Percentiles rank a stretch among this genome's conserved stretches.
Evolutionary conservation across 371 early-diverging fungal genomes (phyloP).

Genomic region (Coemansia sp.): DNA sequence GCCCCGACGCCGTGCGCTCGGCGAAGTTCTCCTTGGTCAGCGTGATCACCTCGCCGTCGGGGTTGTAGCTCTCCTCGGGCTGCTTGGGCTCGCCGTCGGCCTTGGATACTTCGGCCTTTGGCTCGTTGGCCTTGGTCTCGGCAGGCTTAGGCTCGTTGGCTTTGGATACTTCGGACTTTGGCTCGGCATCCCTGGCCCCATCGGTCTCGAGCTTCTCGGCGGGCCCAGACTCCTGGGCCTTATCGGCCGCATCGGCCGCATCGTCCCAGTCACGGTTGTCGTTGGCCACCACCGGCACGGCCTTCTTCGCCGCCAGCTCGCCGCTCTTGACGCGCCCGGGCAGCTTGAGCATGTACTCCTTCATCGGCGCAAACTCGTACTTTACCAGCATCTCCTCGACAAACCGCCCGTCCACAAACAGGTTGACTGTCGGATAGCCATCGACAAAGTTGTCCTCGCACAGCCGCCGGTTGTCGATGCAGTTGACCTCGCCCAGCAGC

Average conservation of each 20-base stretch:
- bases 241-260: constrained; percentile 7
- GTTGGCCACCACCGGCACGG: constrained; percentile 24
- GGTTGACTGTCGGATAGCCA: constrained; percentile 64
- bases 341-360: constrained; percentile 35
- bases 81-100: constrained; percentile 1
- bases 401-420: constrained; percentile 63
- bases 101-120: background rate
- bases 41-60: constrained; percentile 51
- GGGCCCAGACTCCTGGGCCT: constrained; percentile 6
- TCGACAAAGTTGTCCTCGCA: constrained; percentile 62
- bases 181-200: too few relatives aligned
- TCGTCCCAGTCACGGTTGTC: constrained; percentile 49
- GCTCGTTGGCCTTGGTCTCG: background rate
- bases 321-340: constrained; percentile 29
- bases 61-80: constrained; percentile 42
- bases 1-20: constrained; percentile 40
- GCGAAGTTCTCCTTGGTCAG: constrained; percentile 54
- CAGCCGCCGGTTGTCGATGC: constrained; percentile 65
- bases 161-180: too few relatives aligned
- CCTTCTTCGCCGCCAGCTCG: constrained; percentile 18
- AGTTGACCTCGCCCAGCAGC: constrained; percentile 76
- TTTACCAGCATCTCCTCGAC: constrained; percentile 53
- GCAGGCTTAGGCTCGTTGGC: background rate
- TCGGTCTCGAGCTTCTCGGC: background rate
- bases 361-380: constrained; percentile 37